Percentiles rank a stretch among this genome's conserved stretches.
Conservation (phyloP, 345 rosid genomes). For the Brassica incana region DNA sequence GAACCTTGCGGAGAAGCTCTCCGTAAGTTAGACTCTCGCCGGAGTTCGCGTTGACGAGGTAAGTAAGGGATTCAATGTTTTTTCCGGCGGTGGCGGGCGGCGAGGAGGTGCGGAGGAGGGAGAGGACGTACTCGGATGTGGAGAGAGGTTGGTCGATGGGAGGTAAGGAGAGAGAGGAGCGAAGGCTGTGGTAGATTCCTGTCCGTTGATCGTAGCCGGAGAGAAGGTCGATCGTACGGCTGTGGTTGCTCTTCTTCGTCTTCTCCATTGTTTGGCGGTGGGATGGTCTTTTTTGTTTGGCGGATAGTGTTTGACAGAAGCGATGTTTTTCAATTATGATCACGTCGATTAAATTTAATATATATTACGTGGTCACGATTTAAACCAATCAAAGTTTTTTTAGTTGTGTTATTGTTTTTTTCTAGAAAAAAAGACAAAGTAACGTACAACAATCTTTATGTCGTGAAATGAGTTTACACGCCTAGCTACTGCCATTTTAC, state of each 20-base stretch:
- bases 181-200: slow-evolving; percentile 51
- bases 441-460: background rate
- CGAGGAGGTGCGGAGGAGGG: slow-evolving; percentile 49
- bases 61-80: slow-evolving; percentile 34
- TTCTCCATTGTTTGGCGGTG: slow-evolving; percentile 26
- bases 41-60: slow-evolving; percentile 50
- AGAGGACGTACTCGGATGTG: slow-evolving; percentile 44
- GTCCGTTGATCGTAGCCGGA: slow-evolving; percentile 57
- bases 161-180: slow-evolving; percentile 54
- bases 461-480: background rate
- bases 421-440: background rate
- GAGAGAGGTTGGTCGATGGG: slow-evolving; percentile 56
- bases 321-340: slow-evolving; percentile 9
- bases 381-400: slow-evolving; percentile 8
- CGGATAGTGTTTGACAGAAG: slow-evolving; percentile 12
- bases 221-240: slow-evolving; percentile 38
- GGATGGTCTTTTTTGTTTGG: slow-evolving; percentile 1
- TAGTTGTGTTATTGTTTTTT: background rate
- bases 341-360: background rate
- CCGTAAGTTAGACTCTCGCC: slow-evolving; percentile 49
- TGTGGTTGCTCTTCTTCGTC: slow-evolving; percentile 6
- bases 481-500: background rate
- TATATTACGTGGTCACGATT: slow-evolving; percentile 23
- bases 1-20: slow-evolving; percentile 42
- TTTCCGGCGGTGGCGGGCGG: slow-evolving; percentile 36